These are phyloP conservation scores for Pseudogymnoascus sp. DNA, from an alignment of 2,329 filamentous ascomycete species.

Conservation along the genomic window DNA sequence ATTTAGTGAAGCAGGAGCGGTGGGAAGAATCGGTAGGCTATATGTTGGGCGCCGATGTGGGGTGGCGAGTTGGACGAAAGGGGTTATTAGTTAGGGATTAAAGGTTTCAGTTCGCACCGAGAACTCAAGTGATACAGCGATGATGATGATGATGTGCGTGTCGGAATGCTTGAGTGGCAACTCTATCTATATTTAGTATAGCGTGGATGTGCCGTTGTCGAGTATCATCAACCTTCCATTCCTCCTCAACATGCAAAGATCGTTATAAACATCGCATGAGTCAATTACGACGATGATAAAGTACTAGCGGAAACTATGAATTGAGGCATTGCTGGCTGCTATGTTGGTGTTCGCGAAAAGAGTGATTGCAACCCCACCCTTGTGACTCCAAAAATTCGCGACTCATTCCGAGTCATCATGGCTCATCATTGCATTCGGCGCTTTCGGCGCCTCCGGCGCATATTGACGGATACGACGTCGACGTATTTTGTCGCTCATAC, in stretches of 20 bases:
- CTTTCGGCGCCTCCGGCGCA: neutral
- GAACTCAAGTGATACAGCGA: neutral
- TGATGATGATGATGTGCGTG: neutral
- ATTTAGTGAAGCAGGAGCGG: conserved; percentile 35
- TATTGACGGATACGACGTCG: neutral
- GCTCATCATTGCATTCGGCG: neutral
- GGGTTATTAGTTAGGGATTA: conserved; percentile 36
- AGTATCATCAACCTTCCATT: neutral
- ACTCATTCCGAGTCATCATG: conserved; percentile 3
- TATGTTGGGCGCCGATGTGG: conserved; percentile 28
- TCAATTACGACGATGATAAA: neutral
- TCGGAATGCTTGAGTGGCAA: neutral
- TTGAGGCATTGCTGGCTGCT: neutral
- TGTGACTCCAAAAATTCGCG: neutral
- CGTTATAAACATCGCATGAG: neutral
- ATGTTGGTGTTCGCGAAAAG: neutral
- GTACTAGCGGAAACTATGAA: neutral
- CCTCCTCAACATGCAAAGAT: neutral
- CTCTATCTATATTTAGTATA: neutral
- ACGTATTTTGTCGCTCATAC: neutral
- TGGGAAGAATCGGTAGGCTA: conserved; percentile 39
- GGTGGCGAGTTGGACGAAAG: conserved; percentile 37
- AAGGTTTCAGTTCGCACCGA: no score
- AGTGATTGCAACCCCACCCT: neutral
- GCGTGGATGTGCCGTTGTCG: neutral